These are phyloP conservation scores for Pseudomicrostroma phylloplanum DNA, from an alignment of 1,284 basidiomycete species.

Conservation along the genomic window DNA sequence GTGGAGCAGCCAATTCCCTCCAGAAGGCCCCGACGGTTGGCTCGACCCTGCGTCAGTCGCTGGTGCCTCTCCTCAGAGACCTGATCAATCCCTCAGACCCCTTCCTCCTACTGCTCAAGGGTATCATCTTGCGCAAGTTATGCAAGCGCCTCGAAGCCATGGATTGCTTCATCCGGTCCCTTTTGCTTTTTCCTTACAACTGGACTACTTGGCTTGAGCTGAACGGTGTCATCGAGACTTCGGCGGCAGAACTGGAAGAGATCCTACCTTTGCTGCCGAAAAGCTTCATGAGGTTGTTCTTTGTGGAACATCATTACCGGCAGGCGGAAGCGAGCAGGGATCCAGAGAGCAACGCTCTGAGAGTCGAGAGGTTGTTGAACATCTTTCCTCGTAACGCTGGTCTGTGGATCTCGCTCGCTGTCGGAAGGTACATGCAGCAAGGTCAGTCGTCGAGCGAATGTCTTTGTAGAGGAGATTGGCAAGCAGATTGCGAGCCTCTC, in stretches of 20 bases:
- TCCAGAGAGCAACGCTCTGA: background rate
- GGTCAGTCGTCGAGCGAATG: background rate
- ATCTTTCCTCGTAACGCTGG: constrained; percentile 2
- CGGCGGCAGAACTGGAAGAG: constrained; percentile 19
- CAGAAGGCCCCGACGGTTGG: background rate
- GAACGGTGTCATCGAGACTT: constrained; percentile 36
- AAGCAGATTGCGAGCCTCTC: too few species aligned
- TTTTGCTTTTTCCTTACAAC: constrained; percentile 81
- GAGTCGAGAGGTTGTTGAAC: background rate
- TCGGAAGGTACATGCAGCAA: constrained; percentile 3
- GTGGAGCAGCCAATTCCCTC: too few species aligned
- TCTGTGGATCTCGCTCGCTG: background rate
- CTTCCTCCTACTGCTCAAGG: constrained; percentile 21
- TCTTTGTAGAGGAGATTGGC: too few species aligned
- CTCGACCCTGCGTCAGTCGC: background rate
- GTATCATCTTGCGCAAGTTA: constrained; percentile 44
- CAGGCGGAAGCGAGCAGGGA: constrained; percentile 39
- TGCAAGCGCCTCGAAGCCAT: constrained; percentile 63
- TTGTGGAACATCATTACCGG: constrained; percentile 80
- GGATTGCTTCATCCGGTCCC: constrained; percentile 70
- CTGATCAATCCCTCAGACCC: constrained; percentile 5
- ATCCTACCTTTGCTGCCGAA: constrained; percentile 63
- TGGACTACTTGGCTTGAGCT: constrained; percentile 76
- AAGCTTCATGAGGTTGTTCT: constrained; percentile 69
- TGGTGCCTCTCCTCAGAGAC: background rate